These are phyloP conservation scores for Takakia lepidozioides DNA, from an alignment of 225 moss, liverwort and hornwort genomes.

Conservation along the genomic window DNA sequence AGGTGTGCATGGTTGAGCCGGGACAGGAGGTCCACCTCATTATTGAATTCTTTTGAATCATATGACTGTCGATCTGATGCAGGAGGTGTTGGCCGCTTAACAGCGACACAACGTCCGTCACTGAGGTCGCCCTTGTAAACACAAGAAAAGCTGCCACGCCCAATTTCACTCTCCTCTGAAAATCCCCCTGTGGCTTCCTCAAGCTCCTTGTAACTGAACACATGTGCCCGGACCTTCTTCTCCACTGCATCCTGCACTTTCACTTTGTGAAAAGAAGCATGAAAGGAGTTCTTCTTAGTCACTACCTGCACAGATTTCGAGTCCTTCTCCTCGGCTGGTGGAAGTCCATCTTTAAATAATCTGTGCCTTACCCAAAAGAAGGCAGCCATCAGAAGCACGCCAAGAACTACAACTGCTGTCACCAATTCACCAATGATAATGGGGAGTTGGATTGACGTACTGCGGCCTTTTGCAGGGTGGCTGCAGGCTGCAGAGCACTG, in stretches of 20 bases:
- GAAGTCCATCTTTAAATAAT: no score
- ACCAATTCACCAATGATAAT: constrained; percentile 71
- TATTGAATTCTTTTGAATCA: constrained; percentile 46
- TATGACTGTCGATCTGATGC: constrained; percentile 25
- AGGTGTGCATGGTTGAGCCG: constrained; percentile 68
- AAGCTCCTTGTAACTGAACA: constrained; percentile 48
- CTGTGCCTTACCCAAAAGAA: constrained; percentile 59
- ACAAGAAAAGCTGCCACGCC: constrained; percentile 60
- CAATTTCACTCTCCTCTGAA: constrained; percentile 23
- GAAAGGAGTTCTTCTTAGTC: constrained; percentile 31
- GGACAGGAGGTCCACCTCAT: constrained; percentile 60
- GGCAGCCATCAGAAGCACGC: constrained; percentile 51
- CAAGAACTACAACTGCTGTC: constrained; percentile 56
- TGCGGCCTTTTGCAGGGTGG: constrained; percentile 3
- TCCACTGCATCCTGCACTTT: constrained; percentile 18
- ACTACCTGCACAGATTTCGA: constrained; percentile 9
- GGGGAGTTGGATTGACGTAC: constrained; percentile 57
- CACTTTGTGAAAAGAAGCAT: constrained; percentile 15
- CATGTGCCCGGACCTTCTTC: constrained; percentile 39
- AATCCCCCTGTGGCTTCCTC: constrained; percentile 44
- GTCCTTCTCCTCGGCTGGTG: no score
- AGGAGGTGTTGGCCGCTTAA: constrained; percentile 34
- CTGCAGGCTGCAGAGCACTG: constrained; percentile 32
- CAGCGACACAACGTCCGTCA: constrained; percentile 40
- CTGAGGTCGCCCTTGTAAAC: constrained; percentile 49